These are phyloP conservation scores for Russula abietina DNA, from an alignment of 768 basidiomycete genomes.

Conservation along the genomic window DNA sequence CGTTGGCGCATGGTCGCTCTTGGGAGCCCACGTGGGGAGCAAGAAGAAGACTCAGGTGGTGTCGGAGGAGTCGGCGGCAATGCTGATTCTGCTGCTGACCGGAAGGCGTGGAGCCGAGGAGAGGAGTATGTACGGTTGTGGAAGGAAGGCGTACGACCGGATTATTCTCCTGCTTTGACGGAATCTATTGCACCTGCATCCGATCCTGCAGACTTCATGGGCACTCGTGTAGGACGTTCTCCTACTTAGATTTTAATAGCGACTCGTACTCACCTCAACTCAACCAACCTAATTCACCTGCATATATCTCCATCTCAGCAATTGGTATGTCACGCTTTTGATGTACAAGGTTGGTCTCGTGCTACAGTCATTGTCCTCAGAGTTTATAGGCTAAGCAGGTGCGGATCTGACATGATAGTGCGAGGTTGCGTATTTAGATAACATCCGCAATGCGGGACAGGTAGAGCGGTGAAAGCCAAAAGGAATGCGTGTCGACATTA, in stretches of 20 bases:
- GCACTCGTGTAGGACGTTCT: neutral
- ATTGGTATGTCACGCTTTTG: neutral
- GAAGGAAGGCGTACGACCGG: constrained; percentile 62
- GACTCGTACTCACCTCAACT: neutral
- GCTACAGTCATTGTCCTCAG: neutral
- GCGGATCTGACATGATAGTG: neutral
- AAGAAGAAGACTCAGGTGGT: neutral
- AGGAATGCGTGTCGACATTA: neutral
- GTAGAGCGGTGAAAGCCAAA: neutral
- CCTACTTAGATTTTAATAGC: neutral
- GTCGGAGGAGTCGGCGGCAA: neutral
- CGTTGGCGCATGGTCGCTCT: constrained; percentile 58
- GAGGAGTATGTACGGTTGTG: constrained; percentile 66
- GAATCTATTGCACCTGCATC: constrained; percentile 26
- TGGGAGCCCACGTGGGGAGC: neutral
- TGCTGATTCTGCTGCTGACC: constrained; percentile 26
- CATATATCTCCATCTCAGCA: neutral
- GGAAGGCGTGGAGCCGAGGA: constrained; percentile 62
- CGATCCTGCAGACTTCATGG: constrained; percentile 8
- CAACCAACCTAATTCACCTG: neutral
- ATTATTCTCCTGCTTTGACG: constrained; percentile 54
- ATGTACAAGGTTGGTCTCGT: neutral
- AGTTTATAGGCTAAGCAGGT: no score
- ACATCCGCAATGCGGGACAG: neutral
- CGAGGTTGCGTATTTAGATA: neutral